Evolutionary conservation across 148 eudicot genomes (phyloP).

Genomic region (Chenopodium formosanum): DNA sequence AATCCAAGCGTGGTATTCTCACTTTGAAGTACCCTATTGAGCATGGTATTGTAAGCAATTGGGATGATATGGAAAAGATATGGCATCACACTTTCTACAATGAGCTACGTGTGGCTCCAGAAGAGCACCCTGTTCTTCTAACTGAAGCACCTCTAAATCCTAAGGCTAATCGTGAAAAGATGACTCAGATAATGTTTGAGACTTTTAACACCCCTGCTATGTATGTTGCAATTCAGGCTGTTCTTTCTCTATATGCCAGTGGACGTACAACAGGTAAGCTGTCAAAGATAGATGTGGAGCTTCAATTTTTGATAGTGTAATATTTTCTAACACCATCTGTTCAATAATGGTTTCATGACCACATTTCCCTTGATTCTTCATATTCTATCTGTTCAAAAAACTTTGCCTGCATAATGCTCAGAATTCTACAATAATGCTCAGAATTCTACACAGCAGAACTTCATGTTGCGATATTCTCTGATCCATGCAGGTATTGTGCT

Average conservation of each 20-base stretch:
- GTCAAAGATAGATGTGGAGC: background rate
- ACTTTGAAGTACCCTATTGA: slow-evolving; percentile 85
- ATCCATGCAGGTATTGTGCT: slow-evolving; percentile 65
- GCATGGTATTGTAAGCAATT: slow-evolving; percentile 89
- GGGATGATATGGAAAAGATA: slow-evolving; percentile 95
- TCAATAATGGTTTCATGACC: background rate
- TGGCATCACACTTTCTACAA: slow-evolving; percentile 95
- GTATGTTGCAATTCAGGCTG: slow-evolving; percentile 82
- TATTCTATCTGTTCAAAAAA: background rate
- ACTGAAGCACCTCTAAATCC: slow-evolving; percentile 92
- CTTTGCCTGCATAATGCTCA: no score
- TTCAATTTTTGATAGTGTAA: background rate
- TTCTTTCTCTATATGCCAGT: slow-evolving; percentile 81
- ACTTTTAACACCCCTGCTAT: slow-evolving; percentile 84
- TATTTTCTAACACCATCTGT: background rate
- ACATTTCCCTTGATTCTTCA: background rate
- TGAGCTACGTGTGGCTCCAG: slow-evolving; percentile 92
- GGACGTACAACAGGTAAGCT: slow-evolving; percentile 83
- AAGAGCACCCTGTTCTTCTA: slow-evolving; percentile 79
- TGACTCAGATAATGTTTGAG: slow-evolving; percentile 91
- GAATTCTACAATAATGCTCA: background rate
- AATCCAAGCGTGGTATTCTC: slow-evolving; percentile 85
- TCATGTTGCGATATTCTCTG: slow-evolving; percentile 1
- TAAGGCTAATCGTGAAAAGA: slow-evolving; percentile 93
- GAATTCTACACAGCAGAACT: background rate